A percentile compares a stretch with the other conserved stretches of the same genome.
Conservation (phyloP, 371 early-diverging fungal genomes). For the Capillidium rhysosporum region DNA sequence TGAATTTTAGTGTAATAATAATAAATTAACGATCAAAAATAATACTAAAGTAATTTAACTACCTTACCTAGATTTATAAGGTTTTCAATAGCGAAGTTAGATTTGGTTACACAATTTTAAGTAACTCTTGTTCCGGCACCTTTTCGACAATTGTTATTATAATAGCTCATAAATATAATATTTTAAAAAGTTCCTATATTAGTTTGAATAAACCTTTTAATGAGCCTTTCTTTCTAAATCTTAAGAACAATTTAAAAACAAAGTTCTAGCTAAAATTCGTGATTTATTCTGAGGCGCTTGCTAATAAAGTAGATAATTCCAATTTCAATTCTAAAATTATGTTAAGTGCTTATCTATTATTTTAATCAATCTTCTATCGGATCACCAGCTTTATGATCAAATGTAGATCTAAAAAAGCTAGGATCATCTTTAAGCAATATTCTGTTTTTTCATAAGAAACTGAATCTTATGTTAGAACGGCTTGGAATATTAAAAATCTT, state of each 20-base stretch:
- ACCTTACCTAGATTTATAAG: background rate
- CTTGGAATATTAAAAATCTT: slow-evolving; percentile 2
- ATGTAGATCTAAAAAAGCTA: slow-evolving; percentile 14
- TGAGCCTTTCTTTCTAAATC: slow-evolving; percentile 15
- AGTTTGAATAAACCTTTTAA: slow-evolving; percentile 16
- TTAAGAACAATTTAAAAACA: slow-evolving; percentile 14
- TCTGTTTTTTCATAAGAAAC: background rate
- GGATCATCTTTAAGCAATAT: background rate
- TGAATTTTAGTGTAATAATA: too few relatives aligned
- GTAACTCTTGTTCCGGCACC: slow-evolving; percentile 6
- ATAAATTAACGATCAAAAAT: too few relatives aligned
- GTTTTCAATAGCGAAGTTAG: slow-evolving; percentile 10
- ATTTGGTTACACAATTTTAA: slow-evolving; percentile 11
- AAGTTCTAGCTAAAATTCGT: slow-evolving; percentile 8
- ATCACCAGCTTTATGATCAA: slow-evolving; percentile 18
- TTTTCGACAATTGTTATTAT: slow-evolving; percentile 6
- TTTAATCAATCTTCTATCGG: slow-evolving; percentile 13
- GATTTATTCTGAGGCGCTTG: slow-evolving; percentile 15
- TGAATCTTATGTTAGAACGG: background rate
- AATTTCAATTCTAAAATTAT: slow-evolving; percentile 12
- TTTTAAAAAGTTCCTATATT: slow-evolving; percentile 13
- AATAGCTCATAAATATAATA: background rate
- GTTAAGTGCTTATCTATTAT: slow-evolving; percentile 12
- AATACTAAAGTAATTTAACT: slow-evolving; percentile 2
- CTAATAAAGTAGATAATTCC: slow-evolving; percentile 18